phyloP scores from a whole-genome alignment of 768 basidiomycete species.

The Crassisporium funariophilum region DNA sequence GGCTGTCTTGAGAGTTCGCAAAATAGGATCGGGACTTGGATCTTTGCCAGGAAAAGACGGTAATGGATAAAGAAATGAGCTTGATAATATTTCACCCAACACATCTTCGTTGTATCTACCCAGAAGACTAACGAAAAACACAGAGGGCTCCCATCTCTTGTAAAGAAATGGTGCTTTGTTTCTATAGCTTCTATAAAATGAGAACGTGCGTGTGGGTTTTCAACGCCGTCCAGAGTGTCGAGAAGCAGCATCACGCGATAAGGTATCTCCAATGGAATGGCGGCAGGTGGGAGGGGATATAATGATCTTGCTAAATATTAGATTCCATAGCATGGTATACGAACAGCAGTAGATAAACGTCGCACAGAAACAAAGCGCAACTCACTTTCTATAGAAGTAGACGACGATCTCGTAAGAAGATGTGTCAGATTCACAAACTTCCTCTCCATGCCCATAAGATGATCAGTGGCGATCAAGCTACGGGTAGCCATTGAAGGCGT shows the following conservation, averaged over 20 bases:
- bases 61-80: constrained; percentile 2
- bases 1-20: no score
- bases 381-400: background rate
- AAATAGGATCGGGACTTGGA: no score
- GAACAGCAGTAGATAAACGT: no score
- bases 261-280: background rate
- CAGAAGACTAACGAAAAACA: constrained; percentile 24
- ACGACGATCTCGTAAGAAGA: background rate
- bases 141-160: constrained; percentile 24
- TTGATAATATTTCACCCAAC: constrained; percentile 25
- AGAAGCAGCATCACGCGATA: constrained; percentile 56
- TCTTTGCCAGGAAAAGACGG: no score
- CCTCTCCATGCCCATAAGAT: constrained; percentile 25
- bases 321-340: no score
- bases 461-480: constrained; percentile 24
- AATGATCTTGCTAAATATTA: background rate
- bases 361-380: background rate
- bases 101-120: constrained; percentile 19
- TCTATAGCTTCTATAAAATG: constrained; percentile 95
- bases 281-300: no score
- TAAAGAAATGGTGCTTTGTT: constrained; percentile 20
- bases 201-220: constrained; percentile 77
- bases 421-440: constrained; percentile 19
- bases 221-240: constrained; percentile 95
- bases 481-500: constrained; percentile 43